phyloP scores from a whole-genome alignment of 805 yeast species.

The Starmerella khaoyaiensis region DNA sequence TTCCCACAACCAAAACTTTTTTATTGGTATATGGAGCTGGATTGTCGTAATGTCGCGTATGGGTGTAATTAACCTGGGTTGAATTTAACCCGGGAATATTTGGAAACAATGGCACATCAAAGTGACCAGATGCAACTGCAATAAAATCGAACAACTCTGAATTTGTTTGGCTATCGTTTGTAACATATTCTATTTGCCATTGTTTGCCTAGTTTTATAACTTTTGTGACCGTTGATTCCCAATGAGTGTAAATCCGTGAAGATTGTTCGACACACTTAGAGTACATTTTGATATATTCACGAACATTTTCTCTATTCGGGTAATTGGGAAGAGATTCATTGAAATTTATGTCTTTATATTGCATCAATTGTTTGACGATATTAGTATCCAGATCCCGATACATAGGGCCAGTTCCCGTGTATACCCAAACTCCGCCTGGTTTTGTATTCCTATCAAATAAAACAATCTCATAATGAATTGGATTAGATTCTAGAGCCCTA shows the following conservation, averaged over 20 bases:
- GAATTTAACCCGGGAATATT: conserved; percentile 33
- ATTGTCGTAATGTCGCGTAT: conserved; percentile 44
- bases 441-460: conserved; percentile 45
- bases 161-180: conserved; percentile 18
- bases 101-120: conserved; percentile 50
- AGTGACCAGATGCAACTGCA: conserved; percentile 52
- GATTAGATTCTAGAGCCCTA: conserved; percentile 43
- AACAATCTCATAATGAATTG: conserved; percentile 36
- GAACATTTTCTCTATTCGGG: conserved; percentile 50
- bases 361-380: conserved; percentile 54
- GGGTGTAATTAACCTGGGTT: conserved; percentile 30
- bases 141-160: conserved; percentile 40
- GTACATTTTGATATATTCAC: conserved; percentile 47
- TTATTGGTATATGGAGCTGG: conserved; percentile 35
- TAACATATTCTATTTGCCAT: conserved; percentile 36
- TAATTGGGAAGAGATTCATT: conserved; percentile 37
- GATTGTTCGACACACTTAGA: conserved; percentile 29
- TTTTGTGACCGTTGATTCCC: conserved; percentile 38
- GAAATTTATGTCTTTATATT: conserved; percentile 42
- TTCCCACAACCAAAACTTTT: conserved; percentile 55
- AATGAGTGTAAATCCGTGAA: conserved; percentile 30
- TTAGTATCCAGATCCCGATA: conserved; percentile 61
- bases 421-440: conserved; percentile 80
- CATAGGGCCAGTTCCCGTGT: conserved; percentile 38
- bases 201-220: conserved; percentile 28